These are phyloP conservation scores for Neophaeococcomyces aloes DNA, from an alignment of 2,329 filamentous ascomycete genomes.

Conservation along the genomic window DNA sequence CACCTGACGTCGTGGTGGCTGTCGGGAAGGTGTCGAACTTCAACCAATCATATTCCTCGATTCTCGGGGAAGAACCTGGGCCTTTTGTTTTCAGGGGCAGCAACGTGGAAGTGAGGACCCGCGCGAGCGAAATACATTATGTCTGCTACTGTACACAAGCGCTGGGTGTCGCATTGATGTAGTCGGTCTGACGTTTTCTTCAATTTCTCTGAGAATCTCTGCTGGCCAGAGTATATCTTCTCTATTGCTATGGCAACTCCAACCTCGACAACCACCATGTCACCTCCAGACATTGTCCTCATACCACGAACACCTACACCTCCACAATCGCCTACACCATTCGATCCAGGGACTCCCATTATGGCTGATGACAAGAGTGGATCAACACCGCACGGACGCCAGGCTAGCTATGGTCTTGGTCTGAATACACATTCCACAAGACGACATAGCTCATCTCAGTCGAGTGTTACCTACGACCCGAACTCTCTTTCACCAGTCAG, in stretches of 20 bases:
- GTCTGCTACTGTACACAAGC: too few relatives aligned
- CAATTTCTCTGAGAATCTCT: neutral
- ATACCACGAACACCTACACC: constrained; percentile 57
- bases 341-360: constrained; percentile 17
- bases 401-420: constrained; percentile 4
- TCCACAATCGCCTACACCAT: constrained; percentile 36
- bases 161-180: neutral
- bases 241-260: neutral
- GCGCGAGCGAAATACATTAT: neutral
- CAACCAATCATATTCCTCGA: neutral
- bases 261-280: constrained; percentile 11
- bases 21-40: neutral
- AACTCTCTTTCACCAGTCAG: constrained; percentile 38
- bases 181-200: constrained; percentile 1
- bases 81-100: constrained; percentile 1
- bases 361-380: neutral
- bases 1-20: neutral
- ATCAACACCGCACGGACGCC: constrained; percentile 5
- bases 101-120: neutral
- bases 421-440: constrained; percentile 1
- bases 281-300: constrained; percentile 28
- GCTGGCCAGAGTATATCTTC: constrained; percentile 1
- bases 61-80: neutral
- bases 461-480: constrained; percentile 29
- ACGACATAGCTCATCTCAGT: neutral